Percentiles rank a stretch among this genome's conserved stretches.
Conservation (phyloP, 352 stramenopile species). For the Halophytophthora batemanensis region DNA sequence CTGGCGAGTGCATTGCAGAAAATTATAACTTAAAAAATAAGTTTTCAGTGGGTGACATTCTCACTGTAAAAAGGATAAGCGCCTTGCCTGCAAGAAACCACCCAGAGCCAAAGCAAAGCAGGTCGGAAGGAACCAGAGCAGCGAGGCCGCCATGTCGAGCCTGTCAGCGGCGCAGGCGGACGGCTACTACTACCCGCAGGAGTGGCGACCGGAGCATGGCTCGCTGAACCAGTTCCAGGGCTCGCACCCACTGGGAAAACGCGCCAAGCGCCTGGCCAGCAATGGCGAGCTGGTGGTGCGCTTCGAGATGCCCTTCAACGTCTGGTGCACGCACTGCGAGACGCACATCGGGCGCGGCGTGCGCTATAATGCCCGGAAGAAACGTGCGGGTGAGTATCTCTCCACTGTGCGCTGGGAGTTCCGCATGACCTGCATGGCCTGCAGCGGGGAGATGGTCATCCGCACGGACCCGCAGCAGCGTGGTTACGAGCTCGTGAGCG, state of each 20-base stretch:
- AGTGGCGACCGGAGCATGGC: constrained; percentile 87
- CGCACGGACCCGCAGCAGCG: constrained; percentile 94
- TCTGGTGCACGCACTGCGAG: constrained; percentile 87
- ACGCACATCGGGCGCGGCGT: constrained; percentile 81
- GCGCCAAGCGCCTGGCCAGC: constrained; percentile 65
- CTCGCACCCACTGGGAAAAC: constrained; percentile 71
- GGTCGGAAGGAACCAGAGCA: neutral
- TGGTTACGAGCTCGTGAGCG: constrained; percentile 85
- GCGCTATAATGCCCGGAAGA: constrained; percentile 97
- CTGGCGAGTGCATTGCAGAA: too few species aligned
- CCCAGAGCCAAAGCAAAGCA: neutral
- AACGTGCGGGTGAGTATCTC: constrained; percentile 88
- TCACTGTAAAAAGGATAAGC: too few species aligned
- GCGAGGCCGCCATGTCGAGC: constrained; percentile 88
- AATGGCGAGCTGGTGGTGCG: constrained; percentile 92
- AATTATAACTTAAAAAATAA: too few species aligned
- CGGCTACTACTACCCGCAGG: constrained; percentile 96
- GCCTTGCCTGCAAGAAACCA: too few species aligned
- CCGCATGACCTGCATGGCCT: constrained; percentile 90
- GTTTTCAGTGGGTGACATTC: too few species aligned
- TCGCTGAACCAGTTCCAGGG: constrained; percentile 83
- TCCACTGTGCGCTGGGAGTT: constrained; percentile 95
- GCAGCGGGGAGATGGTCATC: constrained; percentile 88
- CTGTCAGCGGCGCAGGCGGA: constrained; percentile 96
- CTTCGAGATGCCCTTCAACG: constrained; percentile 98